Evolutionary conservation across 2,329 filamentous ascomycete genomes (phyloP).

Genomic region (Fusarium foetens): DNA sequence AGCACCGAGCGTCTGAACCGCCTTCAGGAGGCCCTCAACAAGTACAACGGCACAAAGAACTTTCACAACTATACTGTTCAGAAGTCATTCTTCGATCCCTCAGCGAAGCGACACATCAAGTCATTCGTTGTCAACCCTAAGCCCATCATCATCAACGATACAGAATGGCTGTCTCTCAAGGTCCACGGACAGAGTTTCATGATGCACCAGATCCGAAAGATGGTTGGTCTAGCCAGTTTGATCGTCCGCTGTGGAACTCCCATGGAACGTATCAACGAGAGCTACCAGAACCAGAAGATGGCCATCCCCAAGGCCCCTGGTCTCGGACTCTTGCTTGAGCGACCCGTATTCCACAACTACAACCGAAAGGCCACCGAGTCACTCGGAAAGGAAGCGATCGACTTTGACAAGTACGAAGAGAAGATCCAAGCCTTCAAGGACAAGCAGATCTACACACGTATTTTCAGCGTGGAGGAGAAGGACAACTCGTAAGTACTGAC

Average conservation of each 20-base stretch:
- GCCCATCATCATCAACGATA: slow-evolving; percentile 87
- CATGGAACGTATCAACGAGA: slow-evolving; percentile 75
- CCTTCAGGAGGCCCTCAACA: slow-evolving; percentile 78
- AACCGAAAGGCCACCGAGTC: slow-evolving; percentile 76
- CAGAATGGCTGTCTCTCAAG: slow-evolving; percentile 94
- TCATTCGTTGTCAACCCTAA: slow-evolving; percentile 82
- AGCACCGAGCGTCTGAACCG: slow-evolving; percentile 75
- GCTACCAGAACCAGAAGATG: slow-evolving; percentile 77
- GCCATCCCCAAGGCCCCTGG: slow-evolving; percentile 95
- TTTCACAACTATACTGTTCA: slow-evolving; percentile 99
- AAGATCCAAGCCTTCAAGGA: slow-evolving; percentile 92
- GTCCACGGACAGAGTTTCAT: slow-evolving; percentile 99
- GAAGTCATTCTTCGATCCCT: slow-evolving; percentile 82
- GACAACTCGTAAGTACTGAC: slow-evolving; percentile 77
- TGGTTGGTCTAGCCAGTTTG: slow-evolving; percentile 93
- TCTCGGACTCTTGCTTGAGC: slow-evolving; percentile 85
- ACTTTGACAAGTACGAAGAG: slow-evolving; percentile 80
- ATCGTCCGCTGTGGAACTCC: slow-evolving; percentile 86
- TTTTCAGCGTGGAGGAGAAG: slow-evolving; percentile 89
- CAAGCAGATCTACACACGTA: slow-evolving; percentile 88
- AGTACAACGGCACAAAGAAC: slow-evolving; percentile 86
- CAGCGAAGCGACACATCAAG: slow-evolving; percentile 89
- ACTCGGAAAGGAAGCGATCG: slow-evolving; percentile 74
- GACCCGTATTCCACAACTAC: slow-evolving; percentile 91
- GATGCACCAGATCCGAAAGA: slow-evolving; percentile 99